These are phyloP conservation scores for Huntiella bhutanensis DNA, from an alignment of 2,329 filamentous ascomycete species.

Conservation along the genomic window DNA sequence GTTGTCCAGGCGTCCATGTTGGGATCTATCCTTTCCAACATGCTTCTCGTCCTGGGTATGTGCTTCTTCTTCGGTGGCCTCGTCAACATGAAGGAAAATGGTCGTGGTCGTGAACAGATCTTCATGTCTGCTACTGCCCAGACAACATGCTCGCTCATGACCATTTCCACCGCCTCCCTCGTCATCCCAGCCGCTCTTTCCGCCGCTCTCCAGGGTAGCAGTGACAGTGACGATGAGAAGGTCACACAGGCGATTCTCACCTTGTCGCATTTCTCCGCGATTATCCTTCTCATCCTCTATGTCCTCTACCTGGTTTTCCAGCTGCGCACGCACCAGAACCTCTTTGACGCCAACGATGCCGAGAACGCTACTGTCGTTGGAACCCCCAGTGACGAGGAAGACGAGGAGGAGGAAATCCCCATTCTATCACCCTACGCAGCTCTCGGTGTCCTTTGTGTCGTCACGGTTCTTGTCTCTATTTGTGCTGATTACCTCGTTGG, in stretches of 20 bases:
- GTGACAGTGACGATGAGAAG: slow-evolving; percentile 20
- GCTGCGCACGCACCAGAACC: slow-evolving; percentile 50
- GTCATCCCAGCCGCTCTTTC: slow-evolving; percentile 64
- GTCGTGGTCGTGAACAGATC: slow-evolving; percentile 43
- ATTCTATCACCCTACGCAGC: slow-evolving; percentile 46
- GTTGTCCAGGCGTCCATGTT: slow-evolving; percentile 98
- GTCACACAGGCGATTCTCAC: slow-evolving; percentile 41
- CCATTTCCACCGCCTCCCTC: slow-evolving; percentile 55
- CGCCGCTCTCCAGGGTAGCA: slow-evolving; percentile 34
- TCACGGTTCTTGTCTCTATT: slow-evolving; percentile 50
- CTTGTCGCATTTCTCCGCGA: slow-evolving; percentile 55
- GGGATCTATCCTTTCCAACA: slow-evolving; percentile 85
- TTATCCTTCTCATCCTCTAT: slow-evolving; percentile 59
- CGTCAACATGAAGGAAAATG: slow-evolving; percentile 37
- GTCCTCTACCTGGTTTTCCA: slow-evolving; percentile 63
- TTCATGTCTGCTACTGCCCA: slow-evolving; percentile 65
- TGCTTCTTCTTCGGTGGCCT: slow-evolving; percentile 62
- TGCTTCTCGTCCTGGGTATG: slow-evolving; percentile 69
- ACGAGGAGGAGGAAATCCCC: slow-evolving; percentile 20
- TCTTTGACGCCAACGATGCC: slow-evolving; percentile 29
- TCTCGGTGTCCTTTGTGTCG: slow-evolving; percentile 43
- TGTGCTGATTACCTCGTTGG: slow-evolving; percentile 64
- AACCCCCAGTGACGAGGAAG: slow-evolving; percentile 6
- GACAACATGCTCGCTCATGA: slow-evolving; percentile 58
- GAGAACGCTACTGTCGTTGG: slow-evolving; percentile 25